Base-by-base conservation (phyloP, 1,284 basidiomycete genomes). In the Phylloporus gajari region DNA sequence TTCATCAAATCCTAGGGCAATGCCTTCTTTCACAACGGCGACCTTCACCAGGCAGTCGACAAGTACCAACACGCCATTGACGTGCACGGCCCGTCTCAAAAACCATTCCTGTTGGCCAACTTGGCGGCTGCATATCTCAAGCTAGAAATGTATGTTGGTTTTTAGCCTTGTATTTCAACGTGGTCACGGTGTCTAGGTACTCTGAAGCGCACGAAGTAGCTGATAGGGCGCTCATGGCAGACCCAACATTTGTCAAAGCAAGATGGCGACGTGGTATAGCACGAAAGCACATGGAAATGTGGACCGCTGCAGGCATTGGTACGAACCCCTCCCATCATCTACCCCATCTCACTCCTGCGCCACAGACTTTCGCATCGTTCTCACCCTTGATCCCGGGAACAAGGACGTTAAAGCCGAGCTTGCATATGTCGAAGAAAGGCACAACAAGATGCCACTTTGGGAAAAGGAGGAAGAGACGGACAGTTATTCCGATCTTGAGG, bases 401-500 rank as follows among this genome's bases (percentile, higher is more conserved):
- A 68, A 65, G 65, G 62, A 42, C 5, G 68, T n/a, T 7, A 23
- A 72, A 65, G 53, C 63, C 12, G 66, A 75, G 15, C 65, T 73
- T 51, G 73, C 42, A 2, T 42, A 25, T 23, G 66, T 73, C 3
- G 53, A 70, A 44, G 70, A 73, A 35, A 32, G 17, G 21, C 48
- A 46, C 25, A 13, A 0, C 15, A 59, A 61, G 11, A 35, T 40
- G 15, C 53, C 32, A 1, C 11, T 27, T 35, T 38, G 7, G 44
- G 69, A 51, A 13, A 56, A 58, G 27, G 60, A 64, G 42, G 69
- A 46, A 0, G 74, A 61, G 2, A 25, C 25, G 46, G 17, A 58
- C 25, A 70, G 30, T n/a, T 48, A 68, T 46, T 74, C 83, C 13
- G 83, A 85, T 66, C 83, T 84, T 58, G 78, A 82, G 30, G 84